Conservation (phyloP, 768 basidiomycete genomes). For the Boletus bicolor region DNA sequence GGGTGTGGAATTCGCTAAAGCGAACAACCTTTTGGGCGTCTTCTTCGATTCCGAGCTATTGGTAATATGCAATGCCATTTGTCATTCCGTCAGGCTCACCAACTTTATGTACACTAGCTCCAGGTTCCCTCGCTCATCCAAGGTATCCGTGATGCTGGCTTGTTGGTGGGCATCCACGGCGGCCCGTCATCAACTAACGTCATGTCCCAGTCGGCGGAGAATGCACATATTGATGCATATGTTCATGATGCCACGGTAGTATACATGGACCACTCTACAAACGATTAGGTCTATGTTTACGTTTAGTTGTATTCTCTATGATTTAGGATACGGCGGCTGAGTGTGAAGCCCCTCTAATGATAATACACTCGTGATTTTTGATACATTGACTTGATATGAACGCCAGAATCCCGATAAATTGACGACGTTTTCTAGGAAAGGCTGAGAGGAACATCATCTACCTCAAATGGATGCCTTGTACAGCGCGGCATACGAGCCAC, state of each 20-base stretch:
- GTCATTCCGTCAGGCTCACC: constrained; percentile 14
- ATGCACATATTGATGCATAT: constrained; percentile 62
- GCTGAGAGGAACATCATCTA: background rate
- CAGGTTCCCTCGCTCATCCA: constrained; percentile 89
- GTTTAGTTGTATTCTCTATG: constrained; percentile 17
- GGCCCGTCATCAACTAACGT: constrained; percentile 40
- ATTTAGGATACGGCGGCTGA: constrained; percentile 26
- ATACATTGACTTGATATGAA: constrained; percentile 25
- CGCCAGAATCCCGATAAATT: constrained; percentile 9
- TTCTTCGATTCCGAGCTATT: constrained; percentile 84
- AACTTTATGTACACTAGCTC: constrained; percentile 37
- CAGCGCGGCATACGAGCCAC: constrained; percentile 65
- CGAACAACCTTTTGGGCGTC: constrained; percentile 90
- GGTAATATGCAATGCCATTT: constrained; percentile 44
- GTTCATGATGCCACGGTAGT: constrained; percentile 61
- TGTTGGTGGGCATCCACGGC: constrained; percentile 86
- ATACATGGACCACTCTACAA: constrained; percentile 61
- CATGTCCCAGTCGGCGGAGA: constrained; percentile 40
- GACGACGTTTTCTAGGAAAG: constrained; percentile 6
- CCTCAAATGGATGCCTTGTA: constrained; percentile 65
- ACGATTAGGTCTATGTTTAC: constrained; percentile 38
- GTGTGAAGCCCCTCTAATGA: constrained; percentile 10
- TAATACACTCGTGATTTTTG: constrained; percentile 21
- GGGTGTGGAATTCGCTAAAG: constrained; percentile 90
- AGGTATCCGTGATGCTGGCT: constrained; percentile 82